Evolutionary conservation across 2,329 filamentous ascomycete species (phyloP).

Genomic region (Helotiales sp.): DNA sequence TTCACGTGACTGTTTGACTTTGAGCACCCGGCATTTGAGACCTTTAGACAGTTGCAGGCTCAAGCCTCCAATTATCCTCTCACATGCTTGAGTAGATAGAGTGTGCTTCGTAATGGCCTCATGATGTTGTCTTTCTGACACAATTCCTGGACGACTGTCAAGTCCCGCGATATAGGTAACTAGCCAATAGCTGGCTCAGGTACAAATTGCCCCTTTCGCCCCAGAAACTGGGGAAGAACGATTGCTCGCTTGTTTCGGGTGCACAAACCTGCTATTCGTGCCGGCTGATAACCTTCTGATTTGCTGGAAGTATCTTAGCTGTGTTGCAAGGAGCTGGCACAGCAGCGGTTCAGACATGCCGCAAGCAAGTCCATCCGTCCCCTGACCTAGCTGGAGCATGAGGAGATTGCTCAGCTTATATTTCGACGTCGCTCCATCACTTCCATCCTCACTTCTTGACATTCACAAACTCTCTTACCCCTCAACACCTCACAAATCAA

Average conservation of each 20-base stretch:
- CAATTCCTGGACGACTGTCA: too few relatives aligned
- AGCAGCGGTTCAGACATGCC: neutral
- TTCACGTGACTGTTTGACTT: too few relatives aligned
- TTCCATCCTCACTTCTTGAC: constrained; percentile 7
- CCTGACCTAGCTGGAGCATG: constrained; percentile 12
- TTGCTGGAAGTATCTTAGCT: constrained; percentile 23
- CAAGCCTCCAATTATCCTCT: too few relatives aligned
- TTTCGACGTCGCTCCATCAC: constrained; percentile 27
- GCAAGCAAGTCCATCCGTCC: neutral
- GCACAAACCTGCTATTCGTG: constrained; percentile 28
- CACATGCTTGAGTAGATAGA: too few relatives aligned
- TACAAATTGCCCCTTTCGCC: constrained; percentile 12
- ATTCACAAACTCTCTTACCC: neutral
- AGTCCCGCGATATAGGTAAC: too few relatives aligned
- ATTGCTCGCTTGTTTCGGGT: constrained; percentile 21
- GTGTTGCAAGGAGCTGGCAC: constrained; percentile 14
- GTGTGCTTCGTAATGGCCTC: too few relatives aligned
- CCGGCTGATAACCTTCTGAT: constrained; percentile 24
- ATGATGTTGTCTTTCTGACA: too few relatives aligned
- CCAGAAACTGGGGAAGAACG: constrained; percentile 18
- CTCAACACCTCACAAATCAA: neutral
- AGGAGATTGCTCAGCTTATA: constrained; percentile 32
- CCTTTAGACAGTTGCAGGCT: too few relatives aligned
- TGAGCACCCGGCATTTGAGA: too few relatives aligned
- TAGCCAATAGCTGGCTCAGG: neutral